Evolutionary conservation across 129 eudicot species (phyloP).

Genomic region (Daucus carota): DH1_v3.0 NC_030386.2:36813501-36814000

Average conservation of each 20-base stretch:
- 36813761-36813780: conserved; percentile 7
- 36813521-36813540: background rate
- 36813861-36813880: background rate
- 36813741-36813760: background rate
- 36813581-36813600: conserved; percentile 15
- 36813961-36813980: background rate
- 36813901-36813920: background rate
- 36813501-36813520: conserved; percentile 20
- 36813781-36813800: no score
- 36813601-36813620: background rate
- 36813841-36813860: background rate
- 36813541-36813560: background rate
- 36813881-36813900: background rate
- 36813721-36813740: conserved; percentile 5
- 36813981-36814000: background rate
- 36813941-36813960: background rate
- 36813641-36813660: conserved; percentile 91
- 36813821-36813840: background rate
- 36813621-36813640: conserved; percentile 78
- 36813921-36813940: background rate
- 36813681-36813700: conserved; percentile 1
- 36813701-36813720: background rate
- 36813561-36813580: background rate
- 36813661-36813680: conserved; percentile 41
- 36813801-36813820: background rate